Evolutionary conservation across 2,329 filamentous ascomycete genomes (phyloP), one percentile per base, ranked within the genome.

Genomic region (Diaporthe humulicola): DNA sequence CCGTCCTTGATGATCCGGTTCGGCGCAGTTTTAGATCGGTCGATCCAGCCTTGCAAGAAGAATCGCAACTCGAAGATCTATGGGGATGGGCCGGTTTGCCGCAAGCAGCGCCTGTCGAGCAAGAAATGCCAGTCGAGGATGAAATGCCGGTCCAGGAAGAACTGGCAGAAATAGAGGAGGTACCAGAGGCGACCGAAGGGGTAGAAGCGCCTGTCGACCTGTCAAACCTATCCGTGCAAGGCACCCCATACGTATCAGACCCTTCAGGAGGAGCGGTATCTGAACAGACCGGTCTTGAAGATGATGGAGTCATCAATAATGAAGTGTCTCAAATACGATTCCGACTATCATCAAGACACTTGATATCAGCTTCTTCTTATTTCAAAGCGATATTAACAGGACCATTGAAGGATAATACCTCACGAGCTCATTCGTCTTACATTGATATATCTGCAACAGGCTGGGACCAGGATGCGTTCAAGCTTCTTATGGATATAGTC

Each of bases 321-420:
- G 42, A 36, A 50, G 8, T 4, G 2, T 7, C 17, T 45, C 15
- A 36, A 50, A 30, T 50, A 17, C 28, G 28, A 12, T 66, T 66
- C 6, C 61, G 61, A 14, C 42, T 66, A 7, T 66, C 61, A 12
- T 66, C 61, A 25, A 66, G 42, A 17, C 61, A 66, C 30, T 36
- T 66, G 28, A 66, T 66, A 17, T 25, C 14, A 10, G 61, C 61
- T 30, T 66, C 61, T 25, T 22, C 22, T 14, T 66, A 66, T 45
- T 66, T 66, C 61, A 50, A 25, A 25, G 6, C 19, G 3, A 36
- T 66, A 10, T 6, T 66, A 19, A 66, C 42, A 4, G 61, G 61
- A 2, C 42, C 61, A 33, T 66, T 19, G 61, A 7, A 10, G 28
- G 61, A 66, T 10, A 36, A 17, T 12, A 8, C 61, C 2, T 66